A percentile compares a stretch with the other conserved stretches of the same genome.
Conservation (phyloP, 2,329 filamentous ascomycete species). For the Cytospora mali region DNA sequence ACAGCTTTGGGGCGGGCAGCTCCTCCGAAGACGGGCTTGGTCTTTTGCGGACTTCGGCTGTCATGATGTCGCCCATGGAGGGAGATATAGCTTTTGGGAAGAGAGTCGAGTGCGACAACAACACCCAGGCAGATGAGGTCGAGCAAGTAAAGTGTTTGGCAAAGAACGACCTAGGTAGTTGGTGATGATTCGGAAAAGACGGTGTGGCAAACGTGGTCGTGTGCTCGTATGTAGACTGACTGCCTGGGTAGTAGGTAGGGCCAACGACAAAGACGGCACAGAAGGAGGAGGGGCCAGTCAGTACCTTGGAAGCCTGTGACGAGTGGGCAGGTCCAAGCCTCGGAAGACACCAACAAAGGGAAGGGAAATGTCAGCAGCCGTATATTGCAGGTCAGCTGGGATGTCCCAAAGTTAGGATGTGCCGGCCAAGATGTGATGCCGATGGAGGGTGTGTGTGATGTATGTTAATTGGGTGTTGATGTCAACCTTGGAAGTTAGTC, state of each 20-base stretch:
- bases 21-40: conserved; percentile 29
- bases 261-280: not conserved
- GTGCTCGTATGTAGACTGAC: not conserved
- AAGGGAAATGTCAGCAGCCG: not conserved
- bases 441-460: not conserved
- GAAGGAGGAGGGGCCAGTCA: not conserved
- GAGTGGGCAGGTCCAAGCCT: no score
- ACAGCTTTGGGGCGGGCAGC: conserved; percentile 32
- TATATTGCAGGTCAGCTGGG: not conserved
- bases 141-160: not conserved
- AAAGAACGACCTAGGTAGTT: not conserved
- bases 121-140: not conserved
- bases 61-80: conserved; percentile 34
- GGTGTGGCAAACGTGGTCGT: not conserved
- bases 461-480: conserved; percentile 11
- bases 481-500: no score
- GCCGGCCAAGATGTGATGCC: not conserved
- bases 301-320: no score
- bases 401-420: not conserved
- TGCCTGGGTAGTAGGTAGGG: no score
- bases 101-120: not conserved
- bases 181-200: not conserved
- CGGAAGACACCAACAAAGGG: not conserved
- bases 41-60: conserved; percentile 42
- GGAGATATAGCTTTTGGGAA: no score